phyloP scores from a whole-genome alignment of 2,329 filamentous ascomycete genomes.

The Stylonectria norvegica region DNA sequence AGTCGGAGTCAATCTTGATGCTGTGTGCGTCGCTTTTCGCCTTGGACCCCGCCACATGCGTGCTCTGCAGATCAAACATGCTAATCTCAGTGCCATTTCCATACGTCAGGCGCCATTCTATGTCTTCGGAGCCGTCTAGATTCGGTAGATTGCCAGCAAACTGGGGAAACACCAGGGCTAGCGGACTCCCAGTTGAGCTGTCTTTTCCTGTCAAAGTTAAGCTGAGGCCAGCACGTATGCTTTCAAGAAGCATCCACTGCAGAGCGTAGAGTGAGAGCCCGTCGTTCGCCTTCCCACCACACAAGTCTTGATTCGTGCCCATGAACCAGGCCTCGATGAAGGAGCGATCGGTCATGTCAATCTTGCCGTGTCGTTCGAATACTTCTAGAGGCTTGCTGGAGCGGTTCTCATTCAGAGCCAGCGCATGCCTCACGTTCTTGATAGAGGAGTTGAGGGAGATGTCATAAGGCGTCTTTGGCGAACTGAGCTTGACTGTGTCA shows the following conservation, averaged over 20 bases:
- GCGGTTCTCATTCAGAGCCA: slow-evolving; percentile 21
- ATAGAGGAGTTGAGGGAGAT: slow-evolving; percentile 18
- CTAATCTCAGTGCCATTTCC: slow-evolving; percentile 18
- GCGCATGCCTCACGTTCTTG: slow-evolving; percentile 18
- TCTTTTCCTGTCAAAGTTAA: slow-evolving; percentile 6
- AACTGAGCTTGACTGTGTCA: slow-evolving; percentile 12
- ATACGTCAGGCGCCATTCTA: slow-evolving; percentile 22
- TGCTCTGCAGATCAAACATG: slow-evolving; percentile 26
- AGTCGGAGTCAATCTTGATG: slow-evolving; percentile 18
- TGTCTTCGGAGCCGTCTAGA: slow-evolving; percentile 23
- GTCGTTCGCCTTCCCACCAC: slow-evolving; percentile 19
- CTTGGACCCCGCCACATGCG: slow-evolving; percentile 9
- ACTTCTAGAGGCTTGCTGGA: slow-evolving; percentile 9
- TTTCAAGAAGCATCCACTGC: slow-evolving; percentile 25
- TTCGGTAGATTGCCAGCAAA: slow-evolving; percentile 20
- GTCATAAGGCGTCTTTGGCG: slow-evolving; percentile 13
- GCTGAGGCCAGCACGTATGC: slow-evolving; percentile 14
- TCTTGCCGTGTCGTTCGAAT: slow-evolving; percentile 5
- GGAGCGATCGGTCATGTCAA: slow-evolving; percentile 11
- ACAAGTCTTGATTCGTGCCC: slow-evolving; percentile 21
- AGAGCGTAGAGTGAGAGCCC: slow-evolving; percentile 21
- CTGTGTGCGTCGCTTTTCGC: slow-evolving; percentile 7
- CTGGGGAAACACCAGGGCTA: slow-evolving; percentile 22
- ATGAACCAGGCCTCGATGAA: slow-evolving; percentile 24
- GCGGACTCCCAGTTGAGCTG: slow-evolving; percentile 4